Percentiles rank a stretch among this genome's conserved stretches.
These are phyloP conservation scores for Nitzschia inconspicua DNA, from an alignment of 108 stramenopile genomes.

Conservation along the genomic window DNA sequence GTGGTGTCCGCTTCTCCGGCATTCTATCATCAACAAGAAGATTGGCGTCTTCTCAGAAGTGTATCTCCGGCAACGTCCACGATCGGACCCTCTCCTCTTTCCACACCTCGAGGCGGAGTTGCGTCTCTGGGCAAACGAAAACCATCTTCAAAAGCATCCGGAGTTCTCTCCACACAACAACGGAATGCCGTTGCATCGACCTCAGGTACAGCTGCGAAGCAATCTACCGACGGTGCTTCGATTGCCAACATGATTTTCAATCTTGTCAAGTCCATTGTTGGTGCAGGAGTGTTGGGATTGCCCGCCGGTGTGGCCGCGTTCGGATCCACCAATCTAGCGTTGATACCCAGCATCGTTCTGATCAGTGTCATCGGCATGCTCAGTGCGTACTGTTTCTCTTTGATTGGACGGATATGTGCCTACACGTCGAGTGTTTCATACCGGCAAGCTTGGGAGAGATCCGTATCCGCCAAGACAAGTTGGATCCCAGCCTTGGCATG, in stretches of 20 bases:
- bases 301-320: constrained; percentile 63
- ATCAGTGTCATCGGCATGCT: constrained; percentile 72
- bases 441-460: not conserved
- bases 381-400: constrained; percentile 83
- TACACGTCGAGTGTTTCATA: constrained; percentile 26
- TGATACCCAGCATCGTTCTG: constrained; percentile 65
- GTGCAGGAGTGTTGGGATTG: constrained; percentile 79
- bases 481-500: constrained; percentile 84
- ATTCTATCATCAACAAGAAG: too few relatives aligned
- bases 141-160: too few relatives aligned
- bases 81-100: too few relatives aligned
- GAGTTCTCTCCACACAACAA: too few relatives aligned
- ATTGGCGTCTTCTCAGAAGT: too few relatives aligned
- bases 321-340: constrained; percentile 38
- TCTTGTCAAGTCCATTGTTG: constrained; percentile 81
- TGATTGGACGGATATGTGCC: constrained; percentile 76
- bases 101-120: too few relatives aligned
- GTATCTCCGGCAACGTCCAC: too few relatives aligned
- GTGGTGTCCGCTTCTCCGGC: too few relatives aligned
- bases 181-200: too few relatives aligned
- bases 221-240: too few relatives aligned
- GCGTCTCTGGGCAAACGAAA: too few relatives aligned
- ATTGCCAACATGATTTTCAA: constrained; percentile 77
- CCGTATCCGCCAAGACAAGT: constrained; percentile 46
- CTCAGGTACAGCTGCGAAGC: too few relatives aligned